These are phyloP conservation scores for Closterium sp. DNA, from an alignment of 139 green algal genomes.

Conservation along the genomic window DNA sequence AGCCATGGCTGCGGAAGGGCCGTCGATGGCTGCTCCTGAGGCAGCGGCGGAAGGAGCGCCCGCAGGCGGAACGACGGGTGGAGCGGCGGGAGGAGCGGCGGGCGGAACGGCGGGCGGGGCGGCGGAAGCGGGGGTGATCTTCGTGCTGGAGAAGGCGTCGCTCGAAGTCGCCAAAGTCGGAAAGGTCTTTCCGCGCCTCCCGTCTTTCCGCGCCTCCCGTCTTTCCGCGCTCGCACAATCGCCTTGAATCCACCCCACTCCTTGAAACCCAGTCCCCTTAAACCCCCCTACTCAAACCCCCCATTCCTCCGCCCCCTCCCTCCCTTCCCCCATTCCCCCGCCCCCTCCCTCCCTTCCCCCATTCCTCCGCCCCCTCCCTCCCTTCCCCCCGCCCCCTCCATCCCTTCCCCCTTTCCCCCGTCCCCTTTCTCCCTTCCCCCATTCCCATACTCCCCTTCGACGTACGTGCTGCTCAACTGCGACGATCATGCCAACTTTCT, in stretches of 20 bases:
- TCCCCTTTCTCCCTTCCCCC: not conserved
- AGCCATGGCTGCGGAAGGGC: not conserved
- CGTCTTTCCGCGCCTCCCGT: no score
- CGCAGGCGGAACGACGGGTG: not conserved
- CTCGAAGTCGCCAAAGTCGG: conserved; percentile 91
- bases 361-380: conserved; percentile 77
- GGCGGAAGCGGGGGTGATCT: conserved; percentile 67
- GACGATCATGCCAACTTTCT: conserved; percentile 82
- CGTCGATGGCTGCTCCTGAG: not conserved
- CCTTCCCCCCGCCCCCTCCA: conserved; percentile 76
- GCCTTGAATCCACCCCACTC: no score
- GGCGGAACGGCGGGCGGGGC: not conserved
- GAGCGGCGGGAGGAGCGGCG: not conserved
- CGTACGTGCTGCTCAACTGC: conserved; percentile 88
- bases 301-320: not conserved
- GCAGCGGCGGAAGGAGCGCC: not conserved
- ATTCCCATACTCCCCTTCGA: no score
- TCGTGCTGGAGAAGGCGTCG: conserved; percentile 89
- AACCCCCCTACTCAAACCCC: no score
- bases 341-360: conserved; percentile 71
- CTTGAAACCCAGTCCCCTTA: no score
- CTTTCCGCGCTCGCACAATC: no score
- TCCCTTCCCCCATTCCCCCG: not conserved
- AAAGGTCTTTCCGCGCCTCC: conserved; percentile 61
- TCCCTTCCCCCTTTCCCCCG: no score